Evolutionary conservation across 257 asterid species (phyloP).

Genomic region (Solanum pinnatisectum): DNA sequence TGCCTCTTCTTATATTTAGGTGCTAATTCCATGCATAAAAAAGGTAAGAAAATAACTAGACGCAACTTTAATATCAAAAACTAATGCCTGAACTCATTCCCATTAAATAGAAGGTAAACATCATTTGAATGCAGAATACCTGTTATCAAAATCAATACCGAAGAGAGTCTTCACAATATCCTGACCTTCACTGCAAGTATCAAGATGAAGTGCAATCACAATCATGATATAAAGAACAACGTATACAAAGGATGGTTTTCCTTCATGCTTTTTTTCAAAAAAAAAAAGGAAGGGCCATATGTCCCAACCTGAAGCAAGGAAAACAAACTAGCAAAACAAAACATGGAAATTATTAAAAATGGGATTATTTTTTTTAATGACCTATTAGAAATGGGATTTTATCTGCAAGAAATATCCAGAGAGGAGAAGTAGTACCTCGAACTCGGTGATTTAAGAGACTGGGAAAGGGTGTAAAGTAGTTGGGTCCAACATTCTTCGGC

Average conservation of each 20-base stretch:
- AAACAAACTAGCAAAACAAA: background rate
- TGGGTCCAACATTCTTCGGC: conserved; percentile 99
- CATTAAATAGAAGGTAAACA: background rate
- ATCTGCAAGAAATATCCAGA: background rate
- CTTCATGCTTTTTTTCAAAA: background rate
- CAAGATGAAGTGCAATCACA: background rate
- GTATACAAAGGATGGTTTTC: background rate
- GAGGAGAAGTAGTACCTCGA: conserved; percentile 45
- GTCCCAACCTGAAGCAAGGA: background rate
- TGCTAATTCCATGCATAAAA: background rate
- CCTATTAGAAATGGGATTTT: background rate
- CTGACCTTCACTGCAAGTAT: conserved; percentile 57
- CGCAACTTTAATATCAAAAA: background rate
- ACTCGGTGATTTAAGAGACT: conserved; percentile 49
- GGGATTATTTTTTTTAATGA: background rate
- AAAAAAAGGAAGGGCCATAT: background rate
- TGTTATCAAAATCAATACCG: conserved; percentile 85
- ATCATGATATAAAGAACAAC: background rate
- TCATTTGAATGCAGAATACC: conserved; percentile 36
- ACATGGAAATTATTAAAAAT: background rate
- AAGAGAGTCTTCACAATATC: conserved; percentile 76
- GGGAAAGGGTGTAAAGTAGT: conserved; percentile 77
- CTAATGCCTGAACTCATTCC: background rate
- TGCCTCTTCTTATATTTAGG: background rate
- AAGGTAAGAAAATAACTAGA: background rate